These are phyloP conservation scores for Paracamarosporium sp. DNA, from an alignment of 2,329 filamentous ascomycete genomes.

Conservation along the genomic window DNA sequence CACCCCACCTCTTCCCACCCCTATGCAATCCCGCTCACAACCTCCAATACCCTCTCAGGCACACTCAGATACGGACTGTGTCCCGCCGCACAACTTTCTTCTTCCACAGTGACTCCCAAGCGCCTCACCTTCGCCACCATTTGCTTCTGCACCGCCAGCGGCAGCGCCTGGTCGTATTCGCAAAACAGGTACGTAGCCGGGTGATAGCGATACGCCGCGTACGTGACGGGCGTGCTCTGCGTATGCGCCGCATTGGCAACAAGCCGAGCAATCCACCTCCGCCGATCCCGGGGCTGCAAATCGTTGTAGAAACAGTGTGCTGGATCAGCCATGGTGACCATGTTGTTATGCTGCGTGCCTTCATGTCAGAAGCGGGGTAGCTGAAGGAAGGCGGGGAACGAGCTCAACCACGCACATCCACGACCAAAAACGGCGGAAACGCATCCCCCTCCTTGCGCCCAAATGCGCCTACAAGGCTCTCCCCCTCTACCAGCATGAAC, in stretches of 20 bases:
- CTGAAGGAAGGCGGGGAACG: too few species aligned
- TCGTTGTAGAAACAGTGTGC: constrained; percentile 6
- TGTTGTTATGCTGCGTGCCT: neutral
- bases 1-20: too few species aligned
- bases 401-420: neutral
- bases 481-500: neutral
- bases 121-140: constrained; percentile 5
- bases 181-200: constrained; percentile 10
- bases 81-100: constrained; percentile 8
- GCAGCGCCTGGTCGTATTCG: constrained; percentile 6
- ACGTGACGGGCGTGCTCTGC: neutral
- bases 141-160: constrained; percentile 4
- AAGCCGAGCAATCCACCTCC: constrained; percentile 1
- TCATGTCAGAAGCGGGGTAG: too few species aligned
- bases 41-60: neutral
- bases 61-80: constrained; percentile 6
- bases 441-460: neutral
- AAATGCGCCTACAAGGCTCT: neutral
- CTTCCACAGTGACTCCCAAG: neutral
- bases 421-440: neutral
- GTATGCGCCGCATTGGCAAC: neutral
- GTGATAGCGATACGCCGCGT: constrained; percentile 6
- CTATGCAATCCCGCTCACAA: too few species aligned
- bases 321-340: constrained; percentile 4
- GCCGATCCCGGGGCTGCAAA: neutral